Conservation (phyloP, 2,329 filamentous ascomycete species). For the Emericellopsis atlantica region DNA sequence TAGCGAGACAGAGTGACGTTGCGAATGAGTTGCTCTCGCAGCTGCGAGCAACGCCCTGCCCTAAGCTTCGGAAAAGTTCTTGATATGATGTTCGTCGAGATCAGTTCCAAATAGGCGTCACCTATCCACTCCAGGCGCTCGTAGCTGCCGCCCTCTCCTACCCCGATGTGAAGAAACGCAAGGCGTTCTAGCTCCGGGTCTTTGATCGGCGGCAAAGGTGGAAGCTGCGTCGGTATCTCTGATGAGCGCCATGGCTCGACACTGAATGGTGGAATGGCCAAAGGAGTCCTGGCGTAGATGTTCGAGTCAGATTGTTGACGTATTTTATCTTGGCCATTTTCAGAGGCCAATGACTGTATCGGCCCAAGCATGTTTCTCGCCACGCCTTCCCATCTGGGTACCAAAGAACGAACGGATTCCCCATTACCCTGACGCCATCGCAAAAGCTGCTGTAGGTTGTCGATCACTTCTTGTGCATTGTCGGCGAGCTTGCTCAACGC, state of each 20-base stretch:
- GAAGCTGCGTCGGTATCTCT: constrained; percentile 33
- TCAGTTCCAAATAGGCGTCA: constrained; percentile 72
- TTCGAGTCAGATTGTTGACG: too few species aligned
- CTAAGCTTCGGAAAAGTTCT: constrained; percentile 53
- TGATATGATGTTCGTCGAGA: constrained; percentile 65
- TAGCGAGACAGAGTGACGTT: constrained; percentile 67
- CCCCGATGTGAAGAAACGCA: constrained; percentile 54
- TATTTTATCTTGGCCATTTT: too few species aligned
- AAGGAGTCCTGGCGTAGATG: too few species aligned
- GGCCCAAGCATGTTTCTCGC: too few species aligned
- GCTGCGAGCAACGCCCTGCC: constrained; percentile 58
- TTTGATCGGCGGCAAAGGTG: constrained; percentile 47
- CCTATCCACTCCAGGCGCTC: constrained; percentile 83
- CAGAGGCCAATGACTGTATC: too few species aligned
- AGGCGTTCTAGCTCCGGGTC: constrained; percentile 47
- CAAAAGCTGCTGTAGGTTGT: too few species aligned
- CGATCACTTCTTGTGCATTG: too few species aligned
- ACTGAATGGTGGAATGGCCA: background rate
- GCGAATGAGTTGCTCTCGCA: constrained; percentile 68
- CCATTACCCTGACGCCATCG: too few species aligned
- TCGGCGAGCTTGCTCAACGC: too few species aligned
- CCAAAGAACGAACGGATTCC: too few species aligned
- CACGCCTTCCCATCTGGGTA: too few species aligned
- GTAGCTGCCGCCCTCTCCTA: constrained; percentile 35
- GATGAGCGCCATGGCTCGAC: constrained; percentile 31